Percentiles rank a stretch among this genome's conserved stretches.
Evolutionary conservation across 2,329 filamentous ascomycete species (phyloP).

Genomic region (Chrysoporthe puriensis): DNA sequence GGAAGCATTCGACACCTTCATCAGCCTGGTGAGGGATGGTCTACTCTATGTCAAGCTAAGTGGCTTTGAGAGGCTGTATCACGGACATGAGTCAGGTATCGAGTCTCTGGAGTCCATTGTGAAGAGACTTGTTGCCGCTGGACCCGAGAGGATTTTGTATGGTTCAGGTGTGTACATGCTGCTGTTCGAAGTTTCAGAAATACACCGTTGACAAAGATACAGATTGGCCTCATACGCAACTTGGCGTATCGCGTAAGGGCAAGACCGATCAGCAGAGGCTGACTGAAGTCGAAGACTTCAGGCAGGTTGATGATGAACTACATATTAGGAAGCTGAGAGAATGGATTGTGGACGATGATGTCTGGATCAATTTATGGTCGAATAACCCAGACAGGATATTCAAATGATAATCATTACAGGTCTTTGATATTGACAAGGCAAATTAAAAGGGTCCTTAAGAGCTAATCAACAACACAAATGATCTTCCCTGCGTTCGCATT

Average conservation of each 20-base stretch:
- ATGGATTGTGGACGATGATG: conserved; percentile 32
- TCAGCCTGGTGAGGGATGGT: conserved; percentile 31
- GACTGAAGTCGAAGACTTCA: conserved; percentile 32
- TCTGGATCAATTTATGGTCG: conserved; percentile 32
- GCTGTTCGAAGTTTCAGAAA: neutral
- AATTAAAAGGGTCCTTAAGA: too few relatives aligned
- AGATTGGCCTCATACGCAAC: conserved; percentile 34
- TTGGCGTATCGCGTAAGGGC: conserved; percentile 30
- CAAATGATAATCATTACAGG: neutral
- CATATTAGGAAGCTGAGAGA: conserved; percentile 31
- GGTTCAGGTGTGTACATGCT: conserved; percentile 23
- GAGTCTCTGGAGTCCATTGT: conserved; percentile 29
- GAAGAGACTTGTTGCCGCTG: conserved; percentile 30
- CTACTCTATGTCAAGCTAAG: conserved; percentile 33
- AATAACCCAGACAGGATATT: conserved; percentile 32
- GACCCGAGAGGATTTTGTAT: conserved; percentile 32
- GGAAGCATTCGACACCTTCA: conserved; percentile 31
- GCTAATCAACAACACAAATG: neutral
- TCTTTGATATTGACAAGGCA: neutral
- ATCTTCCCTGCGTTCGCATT: conserved; percentile 1
- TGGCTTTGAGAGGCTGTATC: conserved; percentile 34
- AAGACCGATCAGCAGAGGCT: conserved; percentile 32
- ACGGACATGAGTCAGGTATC: conserved; percentile 30
- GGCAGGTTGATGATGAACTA: conserved; percentile 29
- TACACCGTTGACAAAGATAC: neutral